These are phyloP conservation scores for Hypoxylon sp. DNA, from an alignment of 2,329 filamentous ascomycete species.

Conservation along the genomic window DNA sequence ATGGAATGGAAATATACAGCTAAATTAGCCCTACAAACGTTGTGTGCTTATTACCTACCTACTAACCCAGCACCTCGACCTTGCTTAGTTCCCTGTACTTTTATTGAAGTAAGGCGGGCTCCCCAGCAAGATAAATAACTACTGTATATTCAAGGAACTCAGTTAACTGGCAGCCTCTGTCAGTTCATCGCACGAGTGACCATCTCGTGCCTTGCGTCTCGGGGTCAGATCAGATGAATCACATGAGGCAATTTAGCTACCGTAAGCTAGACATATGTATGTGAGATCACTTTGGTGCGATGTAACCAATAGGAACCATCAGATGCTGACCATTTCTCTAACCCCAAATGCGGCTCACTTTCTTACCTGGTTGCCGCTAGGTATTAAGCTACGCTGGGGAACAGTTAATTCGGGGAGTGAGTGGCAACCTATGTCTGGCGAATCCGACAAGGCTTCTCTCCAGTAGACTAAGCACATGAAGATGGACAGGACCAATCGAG, in stretches of 20 bases:
- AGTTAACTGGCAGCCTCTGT: not conserved
- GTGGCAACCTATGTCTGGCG: not conserved
- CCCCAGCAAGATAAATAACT: not conserved
- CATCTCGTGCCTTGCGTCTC: slow-evolving; percentile 27
- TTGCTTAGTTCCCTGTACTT: too few species aligned
- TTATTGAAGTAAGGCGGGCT: not conserved
- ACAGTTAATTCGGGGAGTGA: not conserved
- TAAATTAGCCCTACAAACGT: not conserved
- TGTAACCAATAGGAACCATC: slow-evolving; percentile 8
- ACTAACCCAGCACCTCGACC: not conserved
- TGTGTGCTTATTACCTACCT: too few species aligned
- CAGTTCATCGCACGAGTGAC: slow-evolving; percentile 7
- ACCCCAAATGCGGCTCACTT: not conserved
- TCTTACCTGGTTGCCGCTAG: not conserved
- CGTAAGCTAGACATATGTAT: slow-evolving; percentile 13
- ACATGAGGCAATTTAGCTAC: slow-evolving; percentile 16
- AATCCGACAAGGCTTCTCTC: not conserved
- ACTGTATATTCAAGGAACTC: not conserved
- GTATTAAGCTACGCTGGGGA: not conserved
- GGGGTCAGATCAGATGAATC: slow-evolving; percentile 18
- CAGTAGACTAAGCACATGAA: not conserved
- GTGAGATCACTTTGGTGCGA: slow-evolving; percentile 19
- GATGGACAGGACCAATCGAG: not conserved
- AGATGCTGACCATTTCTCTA: slow-evolving; percentile 3
- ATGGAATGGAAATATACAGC: not conserved